Evolutionary conservation across 2,329 filamentous ascomycete species (phyloP), one percentile per base, ranked within the genome.

Genomic region (Aspergillus costaricaensis): DNA sequence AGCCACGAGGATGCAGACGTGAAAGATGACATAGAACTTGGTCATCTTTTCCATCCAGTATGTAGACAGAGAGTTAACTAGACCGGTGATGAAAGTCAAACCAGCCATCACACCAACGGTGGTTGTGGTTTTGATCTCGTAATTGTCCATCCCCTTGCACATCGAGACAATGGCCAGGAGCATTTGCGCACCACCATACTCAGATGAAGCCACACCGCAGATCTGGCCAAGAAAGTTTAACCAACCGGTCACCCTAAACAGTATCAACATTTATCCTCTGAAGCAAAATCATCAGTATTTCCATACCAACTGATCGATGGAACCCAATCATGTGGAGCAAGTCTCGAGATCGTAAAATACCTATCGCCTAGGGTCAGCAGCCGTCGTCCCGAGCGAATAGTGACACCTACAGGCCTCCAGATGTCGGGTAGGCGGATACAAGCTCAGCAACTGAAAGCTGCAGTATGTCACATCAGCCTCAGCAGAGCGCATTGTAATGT

Each of bases 11-110:
- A 55, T n/a, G 23, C 25, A 19, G 53, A 55, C 39, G 14, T 55
- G 53, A 10, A 55, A 55, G 17, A 55, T 47, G n/a, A 55, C 53
- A 47, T 55, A 55, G 5, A 55, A 55, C 6, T 55, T 55, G 39
- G 53, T 55, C 19, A 55, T 55, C 41, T 55, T 55, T 17, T 55
- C 53, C 39, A 55, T 55, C 53, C 53, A 55, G 25, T 44, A 55
- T 6, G 53, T 55, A 5, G 53, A 47, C n/a, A 55, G 53, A 12
- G 53, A 47, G 19, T 55, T 55, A 8, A 47, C 43, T 17, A 55
- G 39, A n/a, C 53, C 53, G 25, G 53, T 55, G 2, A 32, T n/a
- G 38, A 55, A 14, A 1, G 53, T 55, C 53, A 55, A 39, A 4
- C 17, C 53, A 14, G 53, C 53, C 53, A 55, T 55, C 38, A 55